These are phyloP conservation scores for Paraphaeosphaeria sporulosa DNA, from an alignment of 2,329 filamentous ascomycete species.

Conservation along the genomic window DNA sequence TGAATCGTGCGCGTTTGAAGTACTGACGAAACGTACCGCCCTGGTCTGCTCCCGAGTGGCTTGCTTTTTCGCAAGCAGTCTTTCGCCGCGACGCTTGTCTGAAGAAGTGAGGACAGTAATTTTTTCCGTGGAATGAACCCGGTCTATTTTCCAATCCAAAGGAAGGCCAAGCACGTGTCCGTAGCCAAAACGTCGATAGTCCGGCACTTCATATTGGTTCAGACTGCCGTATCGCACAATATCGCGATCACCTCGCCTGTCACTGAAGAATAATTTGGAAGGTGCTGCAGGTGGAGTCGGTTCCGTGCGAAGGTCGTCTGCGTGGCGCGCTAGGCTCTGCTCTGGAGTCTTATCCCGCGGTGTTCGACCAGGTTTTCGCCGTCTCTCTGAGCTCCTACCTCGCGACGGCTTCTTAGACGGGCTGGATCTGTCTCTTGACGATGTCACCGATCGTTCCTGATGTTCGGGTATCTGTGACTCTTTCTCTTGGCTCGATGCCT, in stretches of 20 bases:
- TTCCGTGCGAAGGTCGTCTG: background rate
- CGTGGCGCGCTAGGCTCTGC: background rate
- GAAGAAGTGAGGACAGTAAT: conserved; percentile 46
- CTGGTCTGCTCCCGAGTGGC: conserved; percentile 31
- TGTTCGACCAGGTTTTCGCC: background rate
- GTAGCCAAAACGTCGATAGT: conserved; percentile 72
- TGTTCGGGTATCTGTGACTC: conserved; percentile 3
- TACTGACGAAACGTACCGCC: conserved; percentile 36
- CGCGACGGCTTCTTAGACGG: background rate
- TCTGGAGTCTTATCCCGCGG: background rate
- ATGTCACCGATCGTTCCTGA: background rate
- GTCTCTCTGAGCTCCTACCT: background rate
- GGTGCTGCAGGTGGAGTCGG: conserved; percentile 10
- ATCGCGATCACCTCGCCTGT: conserved; percentile 78
- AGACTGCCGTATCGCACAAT: conserved; percentile 78
- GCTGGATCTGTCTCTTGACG: background rate
- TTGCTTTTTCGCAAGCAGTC: conserved; percentile 51
- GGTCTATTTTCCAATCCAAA: conserved; percentile 70
- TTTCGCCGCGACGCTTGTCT: conserved; percentile 54
- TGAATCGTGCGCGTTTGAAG: background rate
- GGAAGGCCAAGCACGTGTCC: conserved; percentile 75
- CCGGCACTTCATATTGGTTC: conserved; percentile 74
- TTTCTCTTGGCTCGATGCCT: conserved; percentile 21
- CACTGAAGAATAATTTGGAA: conserved; percentile 49
- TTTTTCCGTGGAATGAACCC: conserved; percentile 64